Base-by-base conservation (phyloP, 257 asterid species). In the Plectranthus barbatus region DNA sequence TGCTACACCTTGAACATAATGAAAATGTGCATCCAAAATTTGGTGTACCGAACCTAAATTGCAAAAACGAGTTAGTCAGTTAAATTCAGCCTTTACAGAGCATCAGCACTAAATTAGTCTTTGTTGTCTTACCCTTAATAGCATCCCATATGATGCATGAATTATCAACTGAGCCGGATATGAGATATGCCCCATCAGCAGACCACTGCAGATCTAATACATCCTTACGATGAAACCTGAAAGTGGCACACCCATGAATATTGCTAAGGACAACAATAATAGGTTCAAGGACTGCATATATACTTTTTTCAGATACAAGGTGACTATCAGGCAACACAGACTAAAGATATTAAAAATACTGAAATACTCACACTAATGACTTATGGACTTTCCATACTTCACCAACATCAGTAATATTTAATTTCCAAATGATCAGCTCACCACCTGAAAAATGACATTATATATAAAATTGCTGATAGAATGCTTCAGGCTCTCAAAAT, bases 121-220 rank as follows among this genome's bases (percentile, higher is more conserved):
- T 40, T 67, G 36, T 42, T 51, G 18, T 15, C 70, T 9, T 69
- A 90, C 99, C 95, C 79, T 85, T 93, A 70, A 44, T 78, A 57
- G 83, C 83, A 72, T 93, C 97, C 99, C 99, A 93, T 78, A 93
- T 81, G 77, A 93, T 90, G 77, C 97, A 93, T 7, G 92, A 78
- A 80, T 93, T 93, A 77, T 93, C 99, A 55, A 93, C 96, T n/a
- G 99, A 93, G 62, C 99, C 99, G 40, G 97, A 85, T 33, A 93
- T 78, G 40, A 93, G 77, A 81, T 78, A 84, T 51, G 90, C 79
- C 68, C 93, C 90, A 79, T 90, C 97, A 66, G 60, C 58, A 17
- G 99, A 93, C 99, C 99, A 93, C 72, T 85, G 82, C 50, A 93
- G 75, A 82, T 93, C 99, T 76, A 93, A 53, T 37, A 93, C 90